phyloP scores from a whole-genome alignment of 2,329 filamentous ascomycete genomes.

The Capronia americana region DNA sequence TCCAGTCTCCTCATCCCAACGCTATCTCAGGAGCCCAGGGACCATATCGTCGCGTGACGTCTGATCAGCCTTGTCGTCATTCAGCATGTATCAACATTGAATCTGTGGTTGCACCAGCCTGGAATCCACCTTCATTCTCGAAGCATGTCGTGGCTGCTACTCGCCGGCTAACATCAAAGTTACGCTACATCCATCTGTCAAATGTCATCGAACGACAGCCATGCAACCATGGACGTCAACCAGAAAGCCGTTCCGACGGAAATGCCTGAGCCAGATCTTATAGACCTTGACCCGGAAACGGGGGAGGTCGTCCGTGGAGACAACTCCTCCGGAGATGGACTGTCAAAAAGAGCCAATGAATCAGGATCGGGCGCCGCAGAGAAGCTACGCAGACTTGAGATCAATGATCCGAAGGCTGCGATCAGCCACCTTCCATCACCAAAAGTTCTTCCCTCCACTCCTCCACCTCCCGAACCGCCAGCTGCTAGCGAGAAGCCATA shows the following conservation, averaged over 20 bases:
- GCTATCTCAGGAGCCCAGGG: background rate
- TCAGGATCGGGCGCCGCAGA: constrained; percentile 7
- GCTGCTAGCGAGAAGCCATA: constrained; percentile 61
- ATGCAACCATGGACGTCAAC: constrained; percentile 30
- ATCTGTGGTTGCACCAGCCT: constrained; percentile 9
- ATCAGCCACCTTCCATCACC: constrained; percentile 14
- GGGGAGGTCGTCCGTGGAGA: background rate
- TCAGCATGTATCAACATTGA: constrained; percentile 13
- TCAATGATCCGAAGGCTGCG: constrained; percentile 14
- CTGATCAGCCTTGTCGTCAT: constrained; percentile 3
- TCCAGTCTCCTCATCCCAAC: background rate
- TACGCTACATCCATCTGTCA: constrained; percentile 15
- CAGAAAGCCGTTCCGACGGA: constrained; percentile 29
- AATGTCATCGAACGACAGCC: constrained; percentile 30
- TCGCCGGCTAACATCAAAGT: background rate
- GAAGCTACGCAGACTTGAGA: constrained; percentile 20
- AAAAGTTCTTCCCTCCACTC: constrained; percentile 40
- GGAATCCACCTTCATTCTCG: background rate
- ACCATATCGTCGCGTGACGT: constrained; percentile 18
- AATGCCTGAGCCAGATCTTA: constrained; percentile 16
- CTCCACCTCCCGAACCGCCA: constrained; percentile 51
- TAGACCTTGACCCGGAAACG: constrained; percentile 24
- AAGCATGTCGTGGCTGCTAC: constrained; percentile 18
- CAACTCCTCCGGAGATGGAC: background rate
- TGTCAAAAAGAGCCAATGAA: constrained; percentile 11